phyloP scores from a whole-genome alignment of 2,329 filamentous ascomycete species.

The Neobulgaria alba region DNA sequence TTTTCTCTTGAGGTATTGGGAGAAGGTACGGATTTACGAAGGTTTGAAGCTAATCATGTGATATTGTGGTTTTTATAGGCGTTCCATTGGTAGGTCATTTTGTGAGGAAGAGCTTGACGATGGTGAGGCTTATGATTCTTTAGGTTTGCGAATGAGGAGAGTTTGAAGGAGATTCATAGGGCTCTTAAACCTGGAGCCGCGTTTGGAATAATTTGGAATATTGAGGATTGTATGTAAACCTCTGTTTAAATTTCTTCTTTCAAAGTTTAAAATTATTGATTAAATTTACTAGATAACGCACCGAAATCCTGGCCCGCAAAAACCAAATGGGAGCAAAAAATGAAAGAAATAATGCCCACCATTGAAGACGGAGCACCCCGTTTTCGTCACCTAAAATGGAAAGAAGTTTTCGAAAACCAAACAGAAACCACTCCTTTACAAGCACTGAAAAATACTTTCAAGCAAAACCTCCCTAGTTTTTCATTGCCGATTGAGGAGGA shows the following conservation, averaged over 20 bases:
- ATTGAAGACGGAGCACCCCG: constrained; percentile 51
- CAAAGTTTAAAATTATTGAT: too few species aligned
- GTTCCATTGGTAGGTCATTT: constrained; percentile 35
- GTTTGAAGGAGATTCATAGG: constrained; percentile 58
- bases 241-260: not conserved
- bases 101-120: not conserved
- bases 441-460: constrained; percentile 36
- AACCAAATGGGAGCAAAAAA: constrained; percentile 51
- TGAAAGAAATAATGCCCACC: constrained; percentile 51
- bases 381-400: constrained; percentile 59
- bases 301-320: constrained; percentile 45
- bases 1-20: constrained; percentile 6
- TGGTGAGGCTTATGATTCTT: not conserved
- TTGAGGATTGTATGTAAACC: constrained; percentile 54
- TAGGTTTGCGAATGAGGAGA: constrained; percentile 60
- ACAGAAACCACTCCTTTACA: constrained; percentile 43
- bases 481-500: constrained; percentile 52
- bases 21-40: not conserved
- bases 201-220: constrained; percentile 65
- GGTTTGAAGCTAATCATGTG: constrained; percentile 6
- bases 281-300: constrained; percentile 50
- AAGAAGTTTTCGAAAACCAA: constrained; percentile 53
- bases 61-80: too few species aligned
- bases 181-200: constrained; percentile 51
- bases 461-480: constrained; percentile 40